phyloP scores from a whole-genome alignment of 1,139 yeast species.

The Sugiyamaella sp. region DNA sequence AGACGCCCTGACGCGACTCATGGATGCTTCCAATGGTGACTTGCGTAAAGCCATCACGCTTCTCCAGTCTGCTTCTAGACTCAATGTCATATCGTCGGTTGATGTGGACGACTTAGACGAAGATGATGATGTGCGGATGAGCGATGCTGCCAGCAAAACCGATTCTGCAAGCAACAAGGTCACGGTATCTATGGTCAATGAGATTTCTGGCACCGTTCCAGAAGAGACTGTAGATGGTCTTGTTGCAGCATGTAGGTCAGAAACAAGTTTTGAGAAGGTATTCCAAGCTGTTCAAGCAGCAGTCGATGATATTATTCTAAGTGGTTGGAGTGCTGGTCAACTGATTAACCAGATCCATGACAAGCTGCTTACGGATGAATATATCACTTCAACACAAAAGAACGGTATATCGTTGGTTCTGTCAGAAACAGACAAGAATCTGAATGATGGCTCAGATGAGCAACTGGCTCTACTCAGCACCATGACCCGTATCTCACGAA shows the following conservation, averaged over 20 bases:
- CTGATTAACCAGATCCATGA: constrained; percentile 82
- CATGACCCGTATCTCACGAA: constrained; percentile 52
- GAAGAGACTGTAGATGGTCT: constrained; percentile 53
- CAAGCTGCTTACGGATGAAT: constrained; percentile 60
- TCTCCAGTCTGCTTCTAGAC: constrained; percentile 82
- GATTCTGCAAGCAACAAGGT: constrained; percentile 39
- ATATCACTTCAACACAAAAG: constrained; percentile 58
- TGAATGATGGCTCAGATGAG: constrained; percentile 90
- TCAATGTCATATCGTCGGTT: constrained; percentile 37
- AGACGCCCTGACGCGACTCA: constrained; percentile 61
- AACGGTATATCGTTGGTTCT: constrained; percentile 63
- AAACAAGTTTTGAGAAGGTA: constrained; percentile 34
- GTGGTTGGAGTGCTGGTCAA: constrained; percentile 90
- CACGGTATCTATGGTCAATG: constrained; percentile 55
- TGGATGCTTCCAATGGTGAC: constrained; percentile 81
- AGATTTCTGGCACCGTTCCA: constrained; percentile 86
- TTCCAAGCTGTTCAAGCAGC: constrained; percentile 50
- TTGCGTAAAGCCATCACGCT: constrained; percentile 90
- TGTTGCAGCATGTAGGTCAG: constrained; percentile 43
- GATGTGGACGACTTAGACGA: constrained; percentile 33
- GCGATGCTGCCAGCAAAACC: constrained; percentile 21
- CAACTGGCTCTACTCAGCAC: constrained; percentile 79
- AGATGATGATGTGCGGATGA: constrained; percentile 35
- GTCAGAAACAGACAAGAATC: constrained; percentile 73
- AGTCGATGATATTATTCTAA: constrained; percentile 60